Base-by-base conservation (phyloP, 108 stramenopile genomes). In the Cyclotella atomus region DNA sequence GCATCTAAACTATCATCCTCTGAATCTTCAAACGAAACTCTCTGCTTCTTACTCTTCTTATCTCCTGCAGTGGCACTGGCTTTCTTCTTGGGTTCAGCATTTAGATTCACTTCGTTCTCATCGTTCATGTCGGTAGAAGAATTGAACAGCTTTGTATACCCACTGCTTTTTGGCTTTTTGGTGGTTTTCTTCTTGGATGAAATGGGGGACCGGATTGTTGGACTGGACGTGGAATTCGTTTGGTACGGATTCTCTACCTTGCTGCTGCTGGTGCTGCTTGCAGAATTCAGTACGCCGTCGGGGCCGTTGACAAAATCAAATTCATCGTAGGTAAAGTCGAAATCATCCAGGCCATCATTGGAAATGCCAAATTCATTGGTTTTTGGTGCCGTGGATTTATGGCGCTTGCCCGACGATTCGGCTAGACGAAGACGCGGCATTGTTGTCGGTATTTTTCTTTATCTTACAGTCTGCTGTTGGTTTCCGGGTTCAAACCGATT, bases 381-480 rank as follows among this genome's bases (percentile, higher is more conserved):
- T 8, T 32, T 14, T 1, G 29, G 64, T 12, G 29, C 5, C 3
- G 64, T 27, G 14, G 21, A 16, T 59, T 23, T 23, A 14, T 33
- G 16, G 2, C 64, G 36, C 17, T 49, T 65, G 16, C 45, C 15
- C 17, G 36, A 49, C 16, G 20, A 1, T 49, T 49, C 64, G 24
- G 64, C 19, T n/a, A 65, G 64, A 19, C 44, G 64, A 30, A 65
- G 32, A 49, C 64, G 45, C 21, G 64, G 64, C 64, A 65, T 65
- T 65, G 29, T 41, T 41, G 38, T n/a, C n/a, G n/a, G n/a, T n/a
- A n/a, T n/a, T n/a, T n/a, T n/a, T n/a, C n/a, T n/a, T n/a, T n/a
- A n/a, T n/a, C n/a, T n/a, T n/a, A n/a, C n/a, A n/a, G n/a, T n/a
- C n/a, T n/a, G n/a, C n/a, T n/a, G n/a, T n/a, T n/a, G n/a, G n/a